Evolutionary conservation across 2,329 filamentous ascomycete genomes (phyloP), one percentile per base, ranked within the genome.

Genomic region (Botryosphaeria dothidea): DNA sequence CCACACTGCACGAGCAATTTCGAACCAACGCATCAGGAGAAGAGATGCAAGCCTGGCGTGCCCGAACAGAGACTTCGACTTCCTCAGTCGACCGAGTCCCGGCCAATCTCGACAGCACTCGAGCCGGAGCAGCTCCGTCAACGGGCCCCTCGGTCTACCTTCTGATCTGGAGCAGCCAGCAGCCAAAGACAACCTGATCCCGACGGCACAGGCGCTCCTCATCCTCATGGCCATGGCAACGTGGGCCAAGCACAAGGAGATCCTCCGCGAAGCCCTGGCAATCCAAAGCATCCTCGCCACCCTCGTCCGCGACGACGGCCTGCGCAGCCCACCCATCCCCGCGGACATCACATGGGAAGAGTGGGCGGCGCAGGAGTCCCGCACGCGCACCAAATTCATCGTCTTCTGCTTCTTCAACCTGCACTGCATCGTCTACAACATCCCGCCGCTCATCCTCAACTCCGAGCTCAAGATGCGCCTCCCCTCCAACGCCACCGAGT

Each of bases 131-230:
- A 45, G 65, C 17, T 74, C 73, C 1, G 66, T 67, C 17, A 68
- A 70, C 27, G 72, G 72, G 21, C 73, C 71, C 15, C 67, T 75
- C 36, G 73, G 71, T 3, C 65, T 73, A 6, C 72, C 72, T 19
- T 69, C 69, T n/a, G 71, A 74, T 4, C 29, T 62, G 8, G 70
- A 73, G 34, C n/a, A 48, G 19, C 61, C 62, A 41, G 27, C 58
- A 2, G 25, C 64, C 19, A 69, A 66, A 25, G 72, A 74, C 56
- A 72, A 76, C 58, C 71, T 77, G 1, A 89, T 90, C 49, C 87
- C 90, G 71, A 90, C 87, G 0, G 88, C 89, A 2, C 88, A 90
- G 69, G 84, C 87, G 3, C 79, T 90, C 1, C 75, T 90, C 0
- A 73, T 90, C 1, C 80, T 87, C n/a, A 86, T 86, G 64, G 85